Base-by-base conservation (phyloP, 2,329 filamentous ascomycete species). In the Cladosporium sp. region DNA sequence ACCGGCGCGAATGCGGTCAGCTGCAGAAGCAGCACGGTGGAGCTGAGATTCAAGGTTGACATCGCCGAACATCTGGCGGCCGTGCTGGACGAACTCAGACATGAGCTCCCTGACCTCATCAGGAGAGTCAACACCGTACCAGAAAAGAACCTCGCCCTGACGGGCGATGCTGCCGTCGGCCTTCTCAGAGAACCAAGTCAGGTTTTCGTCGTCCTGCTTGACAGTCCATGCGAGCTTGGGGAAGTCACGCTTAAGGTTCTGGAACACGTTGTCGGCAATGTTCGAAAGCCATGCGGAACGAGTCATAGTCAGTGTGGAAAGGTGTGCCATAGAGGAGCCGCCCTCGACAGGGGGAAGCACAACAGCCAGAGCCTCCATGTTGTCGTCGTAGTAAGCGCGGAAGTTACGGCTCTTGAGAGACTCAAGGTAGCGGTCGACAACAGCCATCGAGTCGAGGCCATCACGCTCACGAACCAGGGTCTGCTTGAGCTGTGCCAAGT, bases 111-210 rank as follows among this genome's bases (percentile, higher is more conserved):
- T 88, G 26, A 97, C 90, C 77, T 96, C 91, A 61, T 92, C 88
- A 35, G 89, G 88, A 64, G 88, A 89, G 70, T 95, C 91, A 66
- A 95, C 88, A 62, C 93, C 93, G 78, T 96, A 97, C 91, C 94
- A 98, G 84, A 98, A 98, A 75, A 98, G 89, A 46, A 97, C 92
- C 75, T 93, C 92, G 66, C 92, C 92, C 23, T 73, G 70, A 65
- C 89, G 88, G 68, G 90, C 92, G 73, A 97, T 86, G 79, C 92
- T 97, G 65, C 95, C 94, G 72, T 97, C 93, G 11, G 94, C 91
- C 84, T 97, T 97, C 80, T 97, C 93, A 72, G 96, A 96, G 84
- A 98, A 97, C 95, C 94, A 98, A 12, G 92, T 93, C 73, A 98
- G 83, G 78, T 98, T 97, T 85, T 98, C 94, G 73, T 98, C 93